Conservation (phyloP, 163 green algal species). For the Prototheca cutis region DNA sequence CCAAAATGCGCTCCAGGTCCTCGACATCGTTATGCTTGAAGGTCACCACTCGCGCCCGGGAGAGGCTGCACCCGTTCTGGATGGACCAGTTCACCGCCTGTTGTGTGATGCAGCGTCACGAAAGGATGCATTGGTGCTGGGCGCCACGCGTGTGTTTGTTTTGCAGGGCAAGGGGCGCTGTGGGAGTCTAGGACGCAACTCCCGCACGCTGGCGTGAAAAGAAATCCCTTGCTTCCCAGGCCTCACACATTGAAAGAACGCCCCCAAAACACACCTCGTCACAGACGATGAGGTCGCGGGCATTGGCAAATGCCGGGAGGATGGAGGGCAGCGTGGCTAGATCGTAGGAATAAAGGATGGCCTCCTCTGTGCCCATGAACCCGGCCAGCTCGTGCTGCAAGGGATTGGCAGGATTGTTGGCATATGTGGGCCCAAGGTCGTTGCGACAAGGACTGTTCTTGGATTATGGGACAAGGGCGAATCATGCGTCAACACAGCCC, state of each 20-base stretch:
- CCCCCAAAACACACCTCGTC: conserved; percentile 48
- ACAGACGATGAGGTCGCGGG: conserved; percentile 79
- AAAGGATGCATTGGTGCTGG: not conserved
- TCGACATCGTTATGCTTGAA: conserved; percentile 95
- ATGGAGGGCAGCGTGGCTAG: conserved; percentile 79
- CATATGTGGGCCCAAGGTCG: too few species aligned
- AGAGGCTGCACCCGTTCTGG: conserved; percentile 73
- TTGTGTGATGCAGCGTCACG: not conserved
- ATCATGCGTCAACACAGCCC: too few species aligned
- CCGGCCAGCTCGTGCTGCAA: conserved; percentile 43
- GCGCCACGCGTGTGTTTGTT: too few species aligned
- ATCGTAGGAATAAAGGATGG: conserved; percentile 97
- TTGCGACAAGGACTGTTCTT: too few species aligned
- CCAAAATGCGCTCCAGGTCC: conserved; percentile 72
- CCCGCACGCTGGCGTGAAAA: too few species aligned
- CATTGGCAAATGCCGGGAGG: conserved; percentile 88
- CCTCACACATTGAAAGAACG: not conserved
- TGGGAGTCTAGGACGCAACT: too few species aligned
- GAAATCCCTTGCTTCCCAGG: too few species aligned
- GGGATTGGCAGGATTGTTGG: too few species aligned
- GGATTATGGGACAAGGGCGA: too few species aligned
- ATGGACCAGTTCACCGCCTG: conserved; percentile 65
- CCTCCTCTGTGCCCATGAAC: conserved; percentile 82
- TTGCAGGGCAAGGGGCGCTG: too few species aligned
- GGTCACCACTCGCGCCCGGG: conserved; percentile 48